A percentile compares a stretch with the other conserved stretches of the same genome.
Evolutionary conservation across 768 basidiomycete species (phyloP).

Genomic region (Candolleomyces eurysporus): DNA sequence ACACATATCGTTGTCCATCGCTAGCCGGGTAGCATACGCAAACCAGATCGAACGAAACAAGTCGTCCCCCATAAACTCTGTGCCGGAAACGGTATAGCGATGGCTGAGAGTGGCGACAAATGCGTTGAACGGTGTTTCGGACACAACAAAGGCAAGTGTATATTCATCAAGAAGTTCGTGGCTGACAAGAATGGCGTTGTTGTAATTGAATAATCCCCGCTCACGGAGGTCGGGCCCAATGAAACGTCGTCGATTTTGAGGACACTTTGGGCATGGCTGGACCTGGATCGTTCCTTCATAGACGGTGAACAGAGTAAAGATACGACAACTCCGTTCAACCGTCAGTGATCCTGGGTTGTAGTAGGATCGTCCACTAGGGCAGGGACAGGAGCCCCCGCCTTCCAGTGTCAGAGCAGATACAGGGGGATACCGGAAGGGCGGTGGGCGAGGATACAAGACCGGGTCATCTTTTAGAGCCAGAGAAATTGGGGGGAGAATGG

Average conservation of each 20-base stretch:
- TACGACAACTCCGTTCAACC: too few relatives aligned
- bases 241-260: constrained; percentile 7
- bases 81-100: constrained; percentile 14
- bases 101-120: too few relatives aligned
- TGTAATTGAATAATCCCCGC: constrained; percentile 32
- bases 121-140: constrained; percentile 36
- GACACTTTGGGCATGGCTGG: constrained; percentile 15
- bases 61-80: constrained; percentile 23
- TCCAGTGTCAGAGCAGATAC: too few relatives aligned
- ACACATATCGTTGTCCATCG: too few relatives aligned
- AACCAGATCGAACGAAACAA: constrained; percentile 34
- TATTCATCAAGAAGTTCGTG: constrained; percentile 34
- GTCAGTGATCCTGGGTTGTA: too few relatives aligned
- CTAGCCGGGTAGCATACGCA: constrained; percentile 21
- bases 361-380: too few relatives aligned
- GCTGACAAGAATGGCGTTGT: too few relatives aligned
- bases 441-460: too few relatives aligned
- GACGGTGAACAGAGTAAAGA: constrained; percentile 12
- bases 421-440: too few relatives aligned
- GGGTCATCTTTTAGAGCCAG: too few relatives aligned
- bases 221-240: constrained; percentile 29
- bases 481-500: too few relatives aligned
- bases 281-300: constrained; percentile 9
- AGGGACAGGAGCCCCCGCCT: too few relatives aligned
- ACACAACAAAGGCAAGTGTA: constrained; percentile 27